Evolutionary conservation across 371 early-diverging fungal species (phyloP), one percentile per base, ranked within the genome.

Genomic region (Gilbertella persicaria): DNA sequence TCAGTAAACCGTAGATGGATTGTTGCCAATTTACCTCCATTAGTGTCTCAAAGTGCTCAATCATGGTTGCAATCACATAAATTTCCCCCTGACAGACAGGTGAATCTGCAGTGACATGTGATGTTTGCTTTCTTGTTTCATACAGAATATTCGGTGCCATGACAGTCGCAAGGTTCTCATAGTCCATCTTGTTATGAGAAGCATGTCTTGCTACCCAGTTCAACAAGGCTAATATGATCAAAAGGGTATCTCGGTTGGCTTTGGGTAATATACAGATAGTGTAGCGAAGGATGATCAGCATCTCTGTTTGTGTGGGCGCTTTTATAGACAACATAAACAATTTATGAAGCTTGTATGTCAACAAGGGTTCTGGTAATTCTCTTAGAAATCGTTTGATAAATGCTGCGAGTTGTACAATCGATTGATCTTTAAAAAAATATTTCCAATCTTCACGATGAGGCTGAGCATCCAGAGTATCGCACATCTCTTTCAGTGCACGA

Each of bases 61-160:
- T 72, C 29, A 95, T 69, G 58, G 80, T 80, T 65, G 85, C 66
- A 16, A 93, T 80, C 2, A 87, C 88, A 28, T 79, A 73, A 46
- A 92, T 90, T 8, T 91, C 91, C 38, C 64, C 54, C 25, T 60
- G 60, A 26, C 54, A 53, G 2, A 25, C 19, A 0, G 54, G 49
- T 2, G 42, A 56, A 78, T 85, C 55, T 77, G 78, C 41, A 71
- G 73, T 30, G 68, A 75, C 3, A 79, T 84, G 56, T 83, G 86
- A 60, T 82, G 84, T 41, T 68, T 78, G 60, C 83, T 55, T 20
- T 39, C 45, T 43, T 24, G 42, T 20, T 8, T 47, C 38, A 56
- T 93, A 95, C n/a, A 96, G 71, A n/a, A 97, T 84, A 54, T 92
- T 96, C 7, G 98, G 98, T 1, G 95, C 83, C 30, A 97, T 87